Percentiles rank a stretch among this genome's conserved stretches.
These are phyloP conservation scores for Exobasidium rhododendri DNA, from an alignment of 1,284 basidiomycete genomes.

Conservation along the genomic window DNA sequence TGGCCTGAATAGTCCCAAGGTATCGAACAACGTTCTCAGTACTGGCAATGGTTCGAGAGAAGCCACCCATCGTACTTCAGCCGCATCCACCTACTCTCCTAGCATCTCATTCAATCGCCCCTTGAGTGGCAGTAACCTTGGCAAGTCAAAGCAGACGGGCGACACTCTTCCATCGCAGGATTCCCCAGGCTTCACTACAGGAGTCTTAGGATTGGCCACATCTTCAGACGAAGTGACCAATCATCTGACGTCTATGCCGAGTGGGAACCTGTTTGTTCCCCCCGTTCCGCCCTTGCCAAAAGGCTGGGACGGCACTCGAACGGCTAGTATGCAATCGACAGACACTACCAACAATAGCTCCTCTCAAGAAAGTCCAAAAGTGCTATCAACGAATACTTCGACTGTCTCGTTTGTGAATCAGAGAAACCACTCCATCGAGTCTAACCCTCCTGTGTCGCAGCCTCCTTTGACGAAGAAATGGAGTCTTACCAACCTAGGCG, in stretches of 20 bases:
- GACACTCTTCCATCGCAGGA: constrained; percentile 9
- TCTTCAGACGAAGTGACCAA: not conserved
- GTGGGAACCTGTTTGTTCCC: constrained; percentile 64
- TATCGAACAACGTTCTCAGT: not conserved
- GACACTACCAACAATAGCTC: not conserved
- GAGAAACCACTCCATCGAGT: not conserved
- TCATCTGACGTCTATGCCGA: not conserved
- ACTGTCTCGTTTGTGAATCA: not conserved
- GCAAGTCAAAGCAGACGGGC: constrained; percentile 14
- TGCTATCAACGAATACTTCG: not conserved
- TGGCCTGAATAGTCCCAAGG: not conserved
- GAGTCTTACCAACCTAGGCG: constrained; percentile 9
- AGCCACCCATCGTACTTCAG: not conserved
- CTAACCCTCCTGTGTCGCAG: too few relatives aligned
- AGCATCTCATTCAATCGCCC: not conserved
- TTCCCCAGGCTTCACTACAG: not conserved
- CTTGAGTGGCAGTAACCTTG: not conserved
- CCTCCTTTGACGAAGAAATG: constrained; percentile 5
- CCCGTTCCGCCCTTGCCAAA: constrained; percentile 96
- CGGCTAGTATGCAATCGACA: not conserved
- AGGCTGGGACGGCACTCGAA: constrained; percentile 72
- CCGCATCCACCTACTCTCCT: constrained; percentile 2
- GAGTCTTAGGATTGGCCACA: not conserved
- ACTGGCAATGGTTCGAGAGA: not conserved
- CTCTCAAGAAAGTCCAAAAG: not conserved